These are phyloP conservation scores for Lophiostoma macrostomum DNA, from an alignment of 495 filamentous ascomycete species.

Conservation along the genomic window DNA sequence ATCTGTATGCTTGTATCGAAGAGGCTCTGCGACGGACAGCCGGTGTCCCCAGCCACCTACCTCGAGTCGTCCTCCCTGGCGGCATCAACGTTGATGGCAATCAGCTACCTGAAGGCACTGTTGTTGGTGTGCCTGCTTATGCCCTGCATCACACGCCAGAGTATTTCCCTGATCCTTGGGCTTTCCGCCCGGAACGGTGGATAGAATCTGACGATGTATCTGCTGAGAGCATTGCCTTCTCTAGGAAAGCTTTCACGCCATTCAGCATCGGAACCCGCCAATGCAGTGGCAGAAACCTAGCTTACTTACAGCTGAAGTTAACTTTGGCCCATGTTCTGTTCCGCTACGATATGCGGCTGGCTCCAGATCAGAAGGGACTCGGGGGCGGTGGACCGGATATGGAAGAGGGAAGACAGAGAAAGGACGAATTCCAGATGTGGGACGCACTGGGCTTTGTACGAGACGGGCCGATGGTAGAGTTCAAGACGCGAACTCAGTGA, in stretches of 20 bases:
- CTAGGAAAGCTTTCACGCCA: conserved; percentile 16
- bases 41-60: conserved; percentile 56
- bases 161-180: conserved; percentile 26
- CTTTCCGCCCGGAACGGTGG: conserved; percentile 31
- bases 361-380: conserved; percentile 1
- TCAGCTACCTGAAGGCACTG: conserved; percentile 49
- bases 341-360: conserved; percentile 20
- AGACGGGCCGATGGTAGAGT: conserved; percentile 26
- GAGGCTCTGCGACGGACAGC: conserved; percentile 67
- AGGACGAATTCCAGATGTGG: conserved; percentile 26
- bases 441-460: conserved; percentile 21
- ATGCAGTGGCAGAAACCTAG: conserved; percentile 27
- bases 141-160: conserved; percentile 24
- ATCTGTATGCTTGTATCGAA: conserved; percentile 59
- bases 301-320: conserved; percentile 24
- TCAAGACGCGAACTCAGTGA: conserved; percentile 8
- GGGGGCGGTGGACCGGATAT: conserved; percentile 14
- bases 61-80: conserved; percentile 59
- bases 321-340: conserved; percentile 23
- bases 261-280: conserved; percentile 19
- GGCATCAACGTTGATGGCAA: conserved; percentile 55
- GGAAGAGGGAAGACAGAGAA: conserved; percentile 18
- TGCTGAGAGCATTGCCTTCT: not conserved
- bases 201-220: conserved; percentile 11
- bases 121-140: conserved; percentile 28